Evolutionary conservation across 495 filamentous ascomycete genomes (phyloP), one percentile per base, ranked within the genome.

Genomic region (Tuber calosporum): DNA sequence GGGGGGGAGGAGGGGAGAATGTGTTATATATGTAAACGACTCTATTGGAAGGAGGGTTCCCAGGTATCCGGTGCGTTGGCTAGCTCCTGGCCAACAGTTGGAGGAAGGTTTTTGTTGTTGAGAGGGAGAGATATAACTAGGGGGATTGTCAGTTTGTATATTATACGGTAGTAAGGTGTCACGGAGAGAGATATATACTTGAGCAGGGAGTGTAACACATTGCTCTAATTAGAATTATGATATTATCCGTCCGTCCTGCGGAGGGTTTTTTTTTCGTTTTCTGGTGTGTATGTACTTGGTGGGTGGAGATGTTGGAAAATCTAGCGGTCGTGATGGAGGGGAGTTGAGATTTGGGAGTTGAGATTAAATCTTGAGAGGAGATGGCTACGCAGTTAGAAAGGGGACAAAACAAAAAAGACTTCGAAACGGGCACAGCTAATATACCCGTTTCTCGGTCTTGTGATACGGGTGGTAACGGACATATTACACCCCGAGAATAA

Each of bases 341-440:
- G 53, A 62, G 53, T 62, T 62, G 53, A 62, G 53, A 62, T 34
- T 34, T 30, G 11, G 53, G 53, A 62, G 53, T 62, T 62, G 53
- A 62, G 53, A 62, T 62, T 62, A 15, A 34, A 30, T 62, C 26
- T 62, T 62, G 30, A 62, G 26, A 17, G 53, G 53, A 34, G 53
- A 62, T 62, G 17, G 11, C 26, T 30, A 11, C n/a, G n/a, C n/a
- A n/a, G 17, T 62, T 62, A 34, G 53, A 62, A 34, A 34, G 34
- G 13, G 13, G 17, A 15, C 53, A 17, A 19, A 15, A 34, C 53
- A 11, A 58, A 26, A 62, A 62, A 34, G 26, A 62, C 53, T 6
- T 34, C 34, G 53, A 62, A 62, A 34, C 53, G 53, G 26, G 53
- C 34, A 62, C 34, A 62, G 26, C 26, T 11, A 62, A 62, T 62